phyloP scores from a whole-genome alignment of 2,329 filamentous ascomycete species.

The Drechslerella coelobrocha region DNA sequence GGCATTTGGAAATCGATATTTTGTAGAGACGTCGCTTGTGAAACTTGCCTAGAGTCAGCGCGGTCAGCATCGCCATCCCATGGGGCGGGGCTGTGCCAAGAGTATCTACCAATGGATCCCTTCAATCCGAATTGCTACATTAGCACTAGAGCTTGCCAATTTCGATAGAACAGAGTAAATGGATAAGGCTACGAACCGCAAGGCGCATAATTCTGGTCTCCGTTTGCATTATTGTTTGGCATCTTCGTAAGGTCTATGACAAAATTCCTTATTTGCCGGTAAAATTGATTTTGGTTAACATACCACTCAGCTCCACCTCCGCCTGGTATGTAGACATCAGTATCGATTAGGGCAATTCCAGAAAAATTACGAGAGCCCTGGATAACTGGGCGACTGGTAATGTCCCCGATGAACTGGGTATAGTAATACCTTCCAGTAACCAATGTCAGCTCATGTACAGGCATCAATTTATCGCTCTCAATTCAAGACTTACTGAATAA shows the following conservation, averaged over 20 bases:
- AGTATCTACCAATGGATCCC: slow-evolving; percentile 75
- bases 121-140: too few species aligned
- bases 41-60: slow-evolving; percentile 50
- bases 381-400: slow-evolving; percentile 69
- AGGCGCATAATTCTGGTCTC: too few species aligned
- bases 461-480: too few species aligned
- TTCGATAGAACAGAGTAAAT: too few species aligned
- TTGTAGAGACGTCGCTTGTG: slow-evolving; percentile 67
- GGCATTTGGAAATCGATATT: slow-evolving; percentile 65
- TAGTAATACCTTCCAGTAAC: too few species aligned
- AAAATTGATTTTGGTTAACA: slow-evolving; percentile 83
- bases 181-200: too few species aligned
- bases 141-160: too few species aligned
- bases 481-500: too few species aligned
- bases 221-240: slow-evolving; percentile 60
- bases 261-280: slow-evolving; percentile 81
- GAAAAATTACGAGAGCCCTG: slow-evolving; percentile 75
- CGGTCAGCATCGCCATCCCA: background rate
- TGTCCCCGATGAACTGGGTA: slow-evolving; percentile 89
- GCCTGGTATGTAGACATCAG: slow-evolving; percentile 76
- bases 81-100: too few species aligned
- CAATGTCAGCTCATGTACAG: too few species aligned
- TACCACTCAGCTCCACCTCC: slow-evolving; percentile 61
- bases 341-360: slow-evolving; percentile 88
- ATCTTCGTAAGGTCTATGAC: slow-evolving; percentile 75